A percentile compares a stretch with the other conserved stretches of the same genome.
Evolutionary conservation across 2,329 filamentous ascomycete species (phyloP).

Genomic region (Aspergillus spinulosporus): DNA sequence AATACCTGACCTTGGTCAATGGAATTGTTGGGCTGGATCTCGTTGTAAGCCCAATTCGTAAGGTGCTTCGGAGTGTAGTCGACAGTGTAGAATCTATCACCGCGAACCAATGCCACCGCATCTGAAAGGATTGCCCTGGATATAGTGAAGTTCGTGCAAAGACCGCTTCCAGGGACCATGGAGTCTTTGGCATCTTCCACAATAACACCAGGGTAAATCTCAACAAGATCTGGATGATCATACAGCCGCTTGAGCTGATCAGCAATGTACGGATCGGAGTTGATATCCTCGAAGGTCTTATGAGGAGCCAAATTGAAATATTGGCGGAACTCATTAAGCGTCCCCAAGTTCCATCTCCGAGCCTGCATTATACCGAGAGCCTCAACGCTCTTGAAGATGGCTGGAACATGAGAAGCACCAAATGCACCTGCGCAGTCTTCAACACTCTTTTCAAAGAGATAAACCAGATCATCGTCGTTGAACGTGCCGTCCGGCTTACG

Average conservation of each 20-base stretch:
- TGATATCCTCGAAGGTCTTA: conserved; percentile 54
- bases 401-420: conserved; percentile 60
- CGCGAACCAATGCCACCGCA: conserved; percentile 49
- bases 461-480: conserved; percentile 58
- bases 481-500: conserved; percentile 55
- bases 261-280: conserved; percentile 51
- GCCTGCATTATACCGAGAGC: conserved; percentile 63
- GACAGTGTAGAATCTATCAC: conserved; percentile 50
- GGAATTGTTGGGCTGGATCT: conserved; percentile 44
- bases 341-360: conserved; percentile 61
- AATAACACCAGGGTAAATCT: conserved; percentile 60
- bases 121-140: conserved; percentile 48
- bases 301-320: conserved; percentile 55
- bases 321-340: conserved; percentile 58
- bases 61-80: conserved; percentile 48
- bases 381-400: conserved; percentile 61
- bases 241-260: conserved; percentile 50
- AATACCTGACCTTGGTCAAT: conserved; percentile 53
- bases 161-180: conserved; percentile 49
- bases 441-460: conserved; percentile 58
- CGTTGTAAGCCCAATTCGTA: conserved; percentile 49
- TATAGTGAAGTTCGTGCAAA: conserved; percentile 52
- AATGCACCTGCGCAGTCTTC: conserved; percentile 62
- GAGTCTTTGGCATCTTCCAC: conserved; percentile 57
- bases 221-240: conserved; percentile 54